Evolutionary conservation across 1,139 yeast genomes (phyloP), one percentile per base, ranked within the genome.

Genomic region (Nakaseomyces delphensis): DNA sequence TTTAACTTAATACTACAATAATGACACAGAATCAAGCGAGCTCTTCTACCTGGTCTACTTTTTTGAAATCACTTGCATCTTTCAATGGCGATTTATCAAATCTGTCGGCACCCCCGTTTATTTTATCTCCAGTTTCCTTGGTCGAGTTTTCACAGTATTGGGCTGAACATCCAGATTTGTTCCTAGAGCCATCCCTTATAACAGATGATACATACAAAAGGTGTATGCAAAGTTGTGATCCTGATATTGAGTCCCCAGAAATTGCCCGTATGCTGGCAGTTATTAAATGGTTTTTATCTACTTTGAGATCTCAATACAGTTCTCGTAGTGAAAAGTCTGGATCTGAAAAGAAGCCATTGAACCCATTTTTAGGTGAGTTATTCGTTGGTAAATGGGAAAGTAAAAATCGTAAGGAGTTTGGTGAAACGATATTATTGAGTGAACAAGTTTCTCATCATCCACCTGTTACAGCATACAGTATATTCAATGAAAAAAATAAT

Each of bases 371-470:
- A 53, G 97, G 97, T 43, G 97, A 89, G 65, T 71, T 86, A 37
- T 91, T 87, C 56, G 83, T 85, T 30, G 96, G 96, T 41, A 79
- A 81, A 58, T 86, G 96, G 94, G 69, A 67, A 15, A 80, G 76
- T 51, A 62, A 62, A 40, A 57, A 72, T 15, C 60, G 64, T 23
- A 73, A 70, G 28, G 58, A 59, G n/a, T 63, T 74, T 10, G 93
- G 94, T 25, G 89, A 82, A 49, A 83, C 95, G 15, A 64, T 75
- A 14, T 70, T 89, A 49, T 71, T 85, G 43, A 77, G 89, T 45
- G 97, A 91, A 64, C 97, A 91, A 65, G 96, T 89, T 16, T 78
- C 87, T 49, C 97, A 89, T 65, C 97, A 89, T 60, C 97, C 97
- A 14, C 96, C 97, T 18, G 80, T 84, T 28, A 87, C 96, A 14